Percentiles rank a stretch among this genome's conserved stretches.
phyloP scores from a whole-genome alignment of 148 eudicot species.

The Diospyros lotus region DNA sequence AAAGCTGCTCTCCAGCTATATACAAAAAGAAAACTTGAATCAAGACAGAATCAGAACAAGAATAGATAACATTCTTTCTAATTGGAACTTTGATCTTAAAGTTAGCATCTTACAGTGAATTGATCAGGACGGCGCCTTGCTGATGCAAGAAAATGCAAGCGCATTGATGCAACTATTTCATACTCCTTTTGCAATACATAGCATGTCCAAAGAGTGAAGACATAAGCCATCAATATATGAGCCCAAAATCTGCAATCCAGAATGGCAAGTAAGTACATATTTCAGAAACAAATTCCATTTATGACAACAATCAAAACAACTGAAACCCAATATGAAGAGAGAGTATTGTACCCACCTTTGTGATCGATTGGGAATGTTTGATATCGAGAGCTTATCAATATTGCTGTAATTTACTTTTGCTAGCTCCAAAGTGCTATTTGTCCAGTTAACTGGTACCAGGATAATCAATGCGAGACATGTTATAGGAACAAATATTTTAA shows the following conservation, averaged over 20 bases:
- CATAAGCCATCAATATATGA: constrained; percentile 78
- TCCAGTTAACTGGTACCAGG: constrained; percentile 77
- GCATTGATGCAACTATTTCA: constrained; percentile 59
- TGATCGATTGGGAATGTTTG: constrained; percentile 66
- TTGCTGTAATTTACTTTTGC: constrained; percentile 41
- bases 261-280: not conserved
- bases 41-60: not conserved
- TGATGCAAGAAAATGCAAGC: constrained; percentile 79
- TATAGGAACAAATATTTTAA: constrained; percentile 91
- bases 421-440: constrained; percentile 49
- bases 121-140: constrained; percentile 91
- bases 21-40: not conserved
- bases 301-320: not conserved
- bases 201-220: constrained; percentile 81
- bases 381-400: constrained; percentile 85
- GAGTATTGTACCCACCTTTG: constrained; percentile 46
- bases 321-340: not conserved
- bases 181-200: constrained; percentile 66
- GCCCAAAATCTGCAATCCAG: constrained; percentile 70
- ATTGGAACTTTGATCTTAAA: not conserved
- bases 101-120: constrained; percentile 58
- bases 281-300: not conserved
- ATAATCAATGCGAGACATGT: constrained; percentile 50
- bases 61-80: not conserved
- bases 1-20: not conserved